Evolutionary conservation across 441 rosid genomes (phyloP), one percentile per base, ranked within the genome.

Genomic region (Gossypium davidsonii): DNA sequence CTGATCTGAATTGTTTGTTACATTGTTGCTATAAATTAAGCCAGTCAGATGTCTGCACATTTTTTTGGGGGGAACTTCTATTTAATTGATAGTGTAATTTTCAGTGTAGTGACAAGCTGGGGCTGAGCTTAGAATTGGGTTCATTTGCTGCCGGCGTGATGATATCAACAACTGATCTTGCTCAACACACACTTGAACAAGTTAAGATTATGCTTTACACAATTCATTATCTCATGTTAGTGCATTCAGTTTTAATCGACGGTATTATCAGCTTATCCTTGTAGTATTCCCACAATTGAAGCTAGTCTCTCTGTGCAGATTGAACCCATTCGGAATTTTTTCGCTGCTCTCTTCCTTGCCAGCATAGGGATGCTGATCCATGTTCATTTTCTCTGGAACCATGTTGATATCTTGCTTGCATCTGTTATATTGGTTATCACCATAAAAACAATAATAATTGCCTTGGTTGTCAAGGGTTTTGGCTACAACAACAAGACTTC

Each of bases 121-220:
- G 99, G 70, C 80, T 94, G 73, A 91, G 99, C 84, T 95, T 94
- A 78, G 99, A 94, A 88, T 79, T 94, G 80, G 99, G 99, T 70
- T 92, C 99, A 55, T 94, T 94, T 71, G 99, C 99, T 81, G 97
- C 97, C 51, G 99, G 97, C 63, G 94, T 94, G 83, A 94, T 94
- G 99, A 92, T 94, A 75, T 89, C 99, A 73, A 92, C 97, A 37
- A 92, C 99, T 74, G 99, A 92, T 83, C 94, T 91, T 67, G 97
- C 85, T 57, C 97, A 91, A 71, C 96, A 94, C 79, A 94, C 99
- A 11, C 97, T 92, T 76, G 99, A 94, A 79, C 99, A 91, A 80
- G 99, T 92, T 86, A 79, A 87, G 67, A 15, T 76, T 69, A 28
- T 11, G 20, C 25, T 26, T 67, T n/a, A 51, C 26, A 68, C n/a